Evolutionary conservation across 164 flowering plant genomes (phyloP), one percentile per base, ranked within the genome.

Genomic region (Macadamia integrifolia): DNA sequence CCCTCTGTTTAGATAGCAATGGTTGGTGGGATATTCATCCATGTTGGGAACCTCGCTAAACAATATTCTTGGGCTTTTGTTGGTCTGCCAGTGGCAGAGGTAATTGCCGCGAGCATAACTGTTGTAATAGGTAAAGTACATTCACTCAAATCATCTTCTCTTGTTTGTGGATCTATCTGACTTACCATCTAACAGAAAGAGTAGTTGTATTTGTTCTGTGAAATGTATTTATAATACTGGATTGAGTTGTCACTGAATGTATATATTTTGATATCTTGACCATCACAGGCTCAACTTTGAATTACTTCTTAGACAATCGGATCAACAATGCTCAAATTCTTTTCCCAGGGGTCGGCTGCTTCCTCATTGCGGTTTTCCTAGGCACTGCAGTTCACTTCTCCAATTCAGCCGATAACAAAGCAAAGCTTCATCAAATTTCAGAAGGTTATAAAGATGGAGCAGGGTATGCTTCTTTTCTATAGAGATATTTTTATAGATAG

Each of bases 21-120:
- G 94, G 85, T 79, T 0, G 96, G 98, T 11, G 96, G 98, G 30
- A 44, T 88, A 59, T 82, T 87, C 65, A 88, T 90, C 66, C 83
- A 94, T 76, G 69, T 90, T 56, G 96, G 94, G 42, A 88, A 90
- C 70, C 73, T 88, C 8, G 67, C 91, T 7, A 87, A 94, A 12
- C 94, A 88, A 53, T 92, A 92, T 79, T 92, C 98, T 58, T 92
- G 83, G 86, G 92, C 98, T 65, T 85, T 85, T 62, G 92, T 92
- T 66, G 96, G 98, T 63, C 73, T 92, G 23, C 88, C 96, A 44
- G 96, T 92, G 3, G 76, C 83, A 6, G 88, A 92, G 69, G 98
- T 92, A 46, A 56, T 92, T 66, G 75, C 87, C 13, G 49, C 82
- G 44, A 90, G 96, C 86, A 85, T 86, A 17, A 85, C 89, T 23